Base-by-base conservation (phyloP, 495 filamentous ascomycete species). In the Cercophora samala region DNA sequence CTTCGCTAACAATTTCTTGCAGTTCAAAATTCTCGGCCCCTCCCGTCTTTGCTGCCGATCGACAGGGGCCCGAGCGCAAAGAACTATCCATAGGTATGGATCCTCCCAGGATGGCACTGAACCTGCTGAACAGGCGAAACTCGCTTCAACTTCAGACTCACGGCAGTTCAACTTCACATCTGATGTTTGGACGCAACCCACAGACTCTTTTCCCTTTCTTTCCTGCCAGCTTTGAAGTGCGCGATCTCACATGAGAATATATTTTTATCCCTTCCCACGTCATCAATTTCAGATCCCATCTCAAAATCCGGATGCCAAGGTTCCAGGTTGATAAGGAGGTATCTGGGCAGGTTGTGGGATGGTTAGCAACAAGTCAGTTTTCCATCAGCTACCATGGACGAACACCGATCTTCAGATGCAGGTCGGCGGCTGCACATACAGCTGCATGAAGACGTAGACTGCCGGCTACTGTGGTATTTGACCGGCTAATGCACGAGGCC, bases 81-180 rank as follows among this genome's bases (percentile, higher is more conserved):
- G 26, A 29, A 42, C 15, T 19, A n/a, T n/a, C n/a, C n/a, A n/a
- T n/a, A n/a, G n/a, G n/a, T n/a, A 11, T 32, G n/a, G 24, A 29
- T 46, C 13, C 1, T 46, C 37, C 37, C 37, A 46, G 37, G 37
- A 46, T 25, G 17, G 24, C n/a, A 19, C 19, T 25, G 25, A 25
- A n/a, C 29, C 13, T n/a, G 13, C 9, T 62, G 25, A 22, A 37
- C 13, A 62, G 21, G 19, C 60, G 60, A 62, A 62, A 62, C 60
- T 62, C 60, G 60, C 60, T 62, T 62, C 60, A 62, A 46, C 60
- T 62, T 62, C 60, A 62, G 32, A 29, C 29, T 62, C 29, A 11
- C 60, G 60, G 60, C 60, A 62, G 21, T 62, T 37, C 60, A 62
- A 62, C 60, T 62, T 62, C 60, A 46, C 37, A 62, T 62, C 60